Percentiles rank a stretch among this genome's conserved stretches.
These are phyloP conservation scores for Claviceps fusiformis DNA, from an alignment of 2,329 filamentous ascomycete genomes.

Conservation along the genomic window DNA sequence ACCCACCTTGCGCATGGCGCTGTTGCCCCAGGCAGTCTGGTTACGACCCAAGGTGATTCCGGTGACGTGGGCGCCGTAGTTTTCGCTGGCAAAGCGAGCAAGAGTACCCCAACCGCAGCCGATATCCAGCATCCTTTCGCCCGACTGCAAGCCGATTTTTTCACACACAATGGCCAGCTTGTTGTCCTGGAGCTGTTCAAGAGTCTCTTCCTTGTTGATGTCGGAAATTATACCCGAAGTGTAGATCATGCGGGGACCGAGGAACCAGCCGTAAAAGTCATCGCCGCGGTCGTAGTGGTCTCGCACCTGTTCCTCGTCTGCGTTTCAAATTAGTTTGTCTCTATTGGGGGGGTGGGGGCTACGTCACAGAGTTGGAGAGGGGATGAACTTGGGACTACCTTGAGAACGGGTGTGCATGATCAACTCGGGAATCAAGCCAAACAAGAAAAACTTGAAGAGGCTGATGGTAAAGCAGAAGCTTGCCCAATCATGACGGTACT, in stretches of 20 bases:
- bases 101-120: conserved; percentile 98
- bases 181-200: conserved; percentile 96
- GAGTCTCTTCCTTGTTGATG: conserved; percentile 70
- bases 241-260: conserved; percentile 97
- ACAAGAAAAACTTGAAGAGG: conserved; percentile 79
- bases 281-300: conserved; percentile 97
- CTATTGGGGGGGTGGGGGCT: no score
- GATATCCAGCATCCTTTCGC: conserved; percentile 80
- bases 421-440: conserved; percentile 76
- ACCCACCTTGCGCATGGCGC: conserved; percentile 67
- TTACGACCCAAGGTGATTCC: conserved; percentile 92
- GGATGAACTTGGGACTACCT: conserved; percentile 23
- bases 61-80: conserved; percentile 75
- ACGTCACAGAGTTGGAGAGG: no score
- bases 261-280: conserved; percentile 97
- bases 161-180: conserved; percentile 91
- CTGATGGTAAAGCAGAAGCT: conserved; percentile 81
- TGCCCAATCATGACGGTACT: conserved; percentile 95
- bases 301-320: conserved; percentile 86
- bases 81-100: conserved; percentile 79
- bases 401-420: conserved; percentile 88
- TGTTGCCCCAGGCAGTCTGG: conserved; percentile 95
- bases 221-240: conserved; percentile 91
- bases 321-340: conserved; percentile 8
- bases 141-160: conserved; percentile 75